Evolutionary conservation across 106 monocot genomes (phyloP).

Genomic region (Apostasia ramifera): DNA sequence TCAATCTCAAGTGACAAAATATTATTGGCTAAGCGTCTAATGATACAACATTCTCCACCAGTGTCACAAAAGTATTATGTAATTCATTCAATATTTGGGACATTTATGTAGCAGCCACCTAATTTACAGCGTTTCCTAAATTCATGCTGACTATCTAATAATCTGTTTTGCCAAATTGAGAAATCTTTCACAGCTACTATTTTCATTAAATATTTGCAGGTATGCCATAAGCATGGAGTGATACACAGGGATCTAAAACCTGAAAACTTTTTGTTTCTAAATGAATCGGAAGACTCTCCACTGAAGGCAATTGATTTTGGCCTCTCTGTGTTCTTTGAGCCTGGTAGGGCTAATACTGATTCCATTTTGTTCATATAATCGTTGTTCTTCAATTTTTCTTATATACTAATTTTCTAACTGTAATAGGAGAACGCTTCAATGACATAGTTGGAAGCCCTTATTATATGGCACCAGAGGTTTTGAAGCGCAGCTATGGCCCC

Average conservation of each 20-base stretch:
- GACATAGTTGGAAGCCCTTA: slow-evolving; percentile 62
- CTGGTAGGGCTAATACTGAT: slow-evolving; percentile 21
- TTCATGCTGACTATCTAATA: no score
- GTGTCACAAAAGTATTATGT: no score
- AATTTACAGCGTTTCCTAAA: no score
- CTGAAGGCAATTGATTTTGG: slow-evolving; percentile 63
- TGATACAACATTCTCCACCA: no score
- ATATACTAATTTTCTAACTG: neutral
- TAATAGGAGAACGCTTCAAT: slow-evolving; percentile 35
- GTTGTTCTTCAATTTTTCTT: neutral
- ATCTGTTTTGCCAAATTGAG: no score
- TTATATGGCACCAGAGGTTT: slow-evolving; percentile 67
- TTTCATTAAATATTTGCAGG: slow-evolving; percentile 11
- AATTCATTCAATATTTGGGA: no score
- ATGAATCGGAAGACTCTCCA: slow-evolving; percentile 31
- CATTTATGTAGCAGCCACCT: no score
- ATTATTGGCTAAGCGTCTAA: no score
- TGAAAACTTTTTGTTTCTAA: slow-evolving; percentile 60
- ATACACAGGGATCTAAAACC: slow-evolving; percentile 67
- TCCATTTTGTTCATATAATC: neutral
- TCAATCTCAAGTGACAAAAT: no score
- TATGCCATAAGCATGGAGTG: slow-evolving; percentile 44
- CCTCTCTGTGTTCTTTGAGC: slow-evolving; percentile 54
- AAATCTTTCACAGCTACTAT: no score
- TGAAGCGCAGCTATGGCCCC: slow-evolving; percentile 53